Evolutionary conservation across 116 monocot species (phyloP).

Genomic region (Posidonia oceanica): DNA sequence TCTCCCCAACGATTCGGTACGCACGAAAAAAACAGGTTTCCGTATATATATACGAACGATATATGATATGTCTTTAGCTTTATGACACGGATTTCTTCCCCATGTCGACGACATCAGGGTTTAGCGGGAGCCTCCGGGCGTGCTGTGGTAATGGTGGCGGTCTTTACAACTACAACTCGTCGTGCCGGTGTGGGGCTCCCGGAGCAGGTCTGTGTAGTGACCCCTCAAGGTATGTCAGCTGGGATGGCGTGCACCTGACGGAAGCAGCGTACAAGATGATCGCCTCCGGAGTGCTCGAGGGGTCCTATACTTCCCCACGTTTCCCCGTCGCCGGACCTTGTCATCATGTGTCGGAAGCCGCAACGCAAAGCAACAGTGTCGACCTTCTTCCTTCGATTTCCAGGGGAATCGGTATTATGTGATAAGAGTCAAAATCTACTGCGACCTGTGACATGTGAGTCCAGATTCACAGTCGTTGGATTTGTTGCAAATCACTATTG

Average conservation of each 20-base stretch:
- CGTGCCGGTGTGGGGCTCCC: slow-evolving; percentile 11
- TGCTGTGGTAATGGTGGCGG: slow-evolving; percentile 24
- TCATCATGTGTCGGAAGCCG: too few relatives aligned
- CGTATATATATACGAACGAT: too few relatives aligned
- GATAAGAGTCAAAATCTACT: too few relatives aligned
- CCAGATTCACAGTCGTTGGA: too few relatives aligned
- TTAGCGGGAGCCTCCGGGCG: too few relatives aligned
- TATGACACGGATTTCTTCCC: not conserved
- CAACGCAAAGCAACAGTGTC: too few relatives aligned
- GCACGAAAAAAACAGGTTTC: not conserved
- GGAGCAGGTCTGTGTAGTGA: slow-evolving; percentile 17
- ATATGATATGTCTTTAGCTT: not conserved
- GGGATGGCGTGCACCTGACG: slow-evolving; percentile 52
- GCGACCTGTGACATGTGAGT: too few relatives aligned
- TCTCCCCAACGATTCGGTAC: slow-evolving; percentile 26
- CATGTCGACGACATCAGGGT: too few relatives aligned
- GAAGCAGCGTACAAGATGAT: slow-evolving; percentile 29
- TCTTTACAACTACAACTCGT: slow-evolving; percentile 15
- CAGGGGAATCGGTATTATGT: too few relatives aligned
- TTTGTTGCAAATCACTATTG: too few relatives aligned
- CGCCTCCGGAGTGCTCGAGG: not conserved
- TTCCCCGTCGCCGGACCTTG: too few relatives aligned
- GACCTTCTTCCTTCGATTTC: too few relatives aligned
- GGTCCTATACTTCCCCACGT: not conserved
- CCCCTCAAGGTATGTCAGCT: slow-evolving; percentile 28